These are phyloP conservation scores for Mimosa bimucronata DNA, from an alignment of 306 rosid genomes.

Conservation along the genomic window DNA sequence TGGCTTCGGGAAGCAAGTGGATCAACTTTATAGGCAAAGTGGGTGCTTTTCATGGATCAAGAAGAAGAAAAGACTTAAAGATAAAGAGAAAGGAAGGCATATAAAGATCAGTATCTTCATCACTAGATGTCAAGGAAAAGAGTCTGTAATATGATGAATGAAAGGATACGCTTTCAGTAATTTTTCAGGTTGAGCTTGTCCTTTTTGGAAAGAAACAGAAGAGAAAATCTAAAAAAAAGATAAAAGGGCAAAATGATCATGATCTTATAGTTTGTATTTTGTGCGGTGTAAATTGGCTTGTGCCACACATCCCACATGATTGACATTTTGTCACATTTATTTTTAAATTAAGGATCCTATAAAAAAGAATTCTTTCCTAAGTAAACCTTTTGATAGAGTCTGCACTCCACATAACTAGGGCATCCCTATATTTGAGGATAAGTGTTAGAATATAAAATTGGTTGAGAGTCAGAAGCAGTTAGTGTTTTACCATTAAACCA, in stretches of 20 bases:
- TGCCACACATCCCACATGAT: background rate
- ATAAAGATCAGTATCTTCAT: slow-evolving; percentile 50
- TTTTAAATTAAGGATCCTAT: background rate
- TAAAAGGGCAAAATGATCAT: background rate
- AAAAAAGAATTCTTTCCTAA: background rate
- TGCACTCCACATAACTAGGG: background rate
- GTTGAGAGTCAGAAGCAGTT: background rate
- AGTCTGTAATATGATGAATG: slow-evolving; percentile 6
- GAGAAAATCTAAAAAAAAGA: background rate
- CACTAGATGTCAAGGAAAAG: slow-evolving; percentile 43
- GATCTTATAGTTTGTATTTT: slow-evolving; percentile 32
- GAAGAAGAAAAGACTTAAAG: slow-evolving; percentile 57
- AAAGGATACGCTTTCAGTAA: background rate
- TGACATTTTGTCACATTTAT: background rate
- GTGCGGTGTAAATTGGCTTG: slow-evolving; percentile 22
- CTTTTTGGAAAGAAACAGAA: background rate
- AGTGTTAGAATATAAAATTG: background rate
- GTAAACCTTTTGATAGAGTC: background rate
- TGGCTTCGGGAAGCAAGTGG: slow-evolving; percentile 35
- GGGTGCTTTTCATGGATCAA: slow-evolving; percentile 95
- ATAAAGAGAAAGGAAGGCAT: slow-evolving; percentile 59
- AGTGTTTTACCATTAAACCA: background rate
- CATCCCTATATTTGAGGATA: background rate
- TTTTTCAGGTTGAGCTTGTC: slow-evolving; percentile 18
- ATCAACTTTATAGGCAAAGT: slow-evolving; percentile 29